phyloP scores from a whole-genome alignment of 176 grass and related monocot genomes.

The Triticum urartu region DNA sequence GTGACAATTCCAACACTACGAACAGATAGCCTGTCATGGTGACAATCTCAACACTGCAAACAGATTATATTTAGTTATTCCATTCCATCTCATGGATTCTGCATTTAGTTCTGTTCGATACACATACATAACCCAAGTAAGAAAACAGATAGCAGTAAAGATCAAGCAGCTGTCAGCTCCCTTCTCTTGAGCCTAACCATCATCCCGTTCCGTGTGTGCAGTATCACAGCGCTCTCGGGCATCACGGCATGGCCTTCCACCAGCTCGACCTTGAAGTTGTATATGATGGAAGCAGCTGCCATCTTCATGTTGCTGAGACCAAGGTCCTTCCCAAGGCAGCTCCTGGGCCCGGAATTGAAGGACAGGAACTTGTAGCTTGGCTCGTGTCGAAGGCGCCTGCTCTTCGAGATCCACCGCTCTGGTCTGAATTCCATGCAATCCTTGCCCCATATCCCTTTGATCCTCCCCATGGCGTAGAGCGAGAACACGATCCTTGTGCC shows the following conservation, averaged over 20 bases:
- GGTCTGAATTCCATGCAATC: slow-evolving; percentile 48
- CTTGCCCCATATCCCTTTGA: slow-evolving; percentile 63
- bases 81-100: not conserved
- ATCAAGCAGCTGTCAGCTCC: slow-evolving; percentile 34
- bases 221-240: slow-evolving; percentile 45
- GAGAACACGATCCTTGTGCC: slow-evolving; percentile 56
- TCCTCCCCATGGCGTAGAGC: slow-evolving; percentile 55
- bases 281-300: slow-evolving; percentile 40
- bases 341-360: slow-evolving; percentile 50
- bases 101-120: not conserved
- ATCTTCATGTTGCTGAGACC: slow-evolving; percentile 57
- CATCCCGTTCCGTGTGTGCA: slow-evolving; percentile 51
- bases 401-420: slow-evolving; percentile 57
- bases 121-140: not conserved
- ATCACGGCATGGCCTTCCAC: slow-evolving; percentile 32
- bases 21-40: not conserved
- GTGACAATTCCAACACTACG: not conserved
- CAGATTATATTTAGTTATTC: not conserved
- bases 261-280: slow-evolving; percentile 61
- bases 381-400: slow-evolving; percentile 38
- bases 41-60: not conserved
- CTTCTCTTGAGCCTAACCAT: slow-evolving; percentile 48
- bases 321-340: slow-evolving; percentile 58
- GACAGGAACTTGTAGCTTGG: slow-evolving; percentile 57
- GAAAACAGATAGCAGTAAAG: not conserved